Conservation (phyloP, 2,329 filamentous ascomycete species). For the Sordariomycetes sp. region DNA sequence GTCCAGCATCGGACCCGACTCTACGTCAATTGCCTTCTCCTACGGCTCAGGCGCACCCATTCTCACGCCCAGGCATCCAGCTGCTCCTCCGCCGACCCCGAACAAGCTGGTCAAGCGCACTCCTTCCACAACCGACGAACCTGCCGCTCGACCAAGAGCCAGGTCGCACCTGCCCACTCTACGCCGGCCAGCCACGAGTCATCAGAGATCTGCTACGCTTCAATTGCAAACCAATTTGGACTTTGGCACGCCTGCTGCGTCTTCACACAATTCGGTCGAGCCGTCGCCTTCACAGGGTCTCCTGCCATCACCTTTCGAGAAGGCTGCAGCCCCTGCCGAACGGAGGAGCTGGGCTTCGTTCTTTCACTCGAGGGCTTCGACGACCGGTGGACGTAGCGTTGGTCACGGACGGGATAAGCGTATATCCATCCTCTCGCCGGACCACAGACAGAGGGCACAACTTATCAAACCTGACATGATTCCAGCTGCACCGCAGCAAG, state of each 20-base stretch:
- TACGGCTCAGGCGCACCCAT: slow-evolving; percentile 61
- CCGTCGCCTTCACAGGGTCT: slow-evolving; percentile 14
- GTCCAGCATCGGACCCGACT: slow-evolving; percentile 57
- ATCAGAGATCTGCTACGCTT: slow-evolving; percentile 65
- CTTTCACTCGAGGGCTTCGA: slow-evolving; percentile 36
- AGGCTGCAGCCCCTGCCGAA: slow-evolving; percentile 7
- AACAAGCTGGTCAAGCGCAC: slow-evolving; percentile 75
- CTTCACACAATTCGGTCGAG: slow-evolving; percentile 5
- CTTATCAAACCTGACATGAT: slow-evolving; percentile 27
- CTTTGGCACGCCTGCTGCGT: slow-evolving; percentile 9
- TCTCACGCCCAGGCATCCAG: slow-evolving; percentile 28
- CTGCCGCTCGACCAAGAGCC: slow-evolving; percentile 36
- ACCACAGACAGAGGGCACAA: slow-evolving; percentile 14
- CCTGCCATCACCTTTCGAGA: slow-evolving; percentile 14
- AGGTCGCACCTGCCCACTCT: slow-evolving; percentile 56
- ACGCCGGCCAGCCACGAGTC: slow-evolving; percentile 67
- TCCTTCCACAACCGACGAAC: slow-evolving; percentile 41
- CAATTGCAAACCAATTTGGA: slow-evolving; percentile 29
- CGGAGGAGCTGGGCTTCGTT: slow-evolving; percentile 42
- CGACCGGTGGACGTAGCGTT: slow-evolving; percentile 10
- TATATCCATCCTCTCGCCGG: slow-evolving; percentile 11
- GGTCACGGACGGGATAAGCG: slow-evolving; percentile 15
- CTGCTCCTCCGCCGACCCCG: slow-evolving; percentile 40
- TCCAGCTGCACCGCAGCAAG: slow-evolving; percentile 13
- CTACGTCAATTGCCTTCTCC: slow-evolving; percentile 56